These are phyloP conservation scores for Claviceps pusilla DNA, from an alignment of 2,329 filamentous ascomycete genomes.

Conservation along the genomic window DNA sequence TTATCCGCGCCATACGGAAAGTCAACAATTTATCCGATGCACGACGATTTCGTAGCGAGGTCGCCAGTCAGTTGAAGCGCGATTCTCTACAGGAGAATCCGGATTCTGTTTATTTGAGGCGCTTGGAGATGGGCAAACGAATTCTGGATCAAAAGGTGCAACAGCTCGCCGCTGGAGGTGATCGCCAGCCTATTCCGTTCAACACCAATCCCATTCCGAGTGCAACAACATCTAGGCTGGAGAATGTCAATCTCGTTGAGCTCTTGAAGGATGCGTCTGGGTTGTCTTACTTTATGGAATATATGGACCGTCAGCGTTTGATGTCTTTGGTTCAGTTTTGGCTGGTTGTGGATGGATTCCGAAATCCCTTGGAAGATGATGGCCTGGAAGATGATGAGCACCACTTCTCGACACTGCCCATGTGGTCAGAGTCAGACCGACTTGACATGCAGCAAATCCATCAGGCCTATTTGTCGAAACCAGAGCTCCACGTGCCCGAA, in stretches of 20 bases:
- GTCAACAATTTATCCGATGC: constrained; percentile 87
- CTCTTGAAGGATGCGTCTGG: constrained; percentile 82
- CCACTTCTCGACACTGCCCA: constrained; percentile 42
- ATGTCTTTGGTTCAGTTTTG: constrained; percentile 94
- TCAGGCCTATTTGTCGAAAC: constrained; percentile 70
- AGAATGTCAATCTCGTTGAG: constrained; percentile 65
- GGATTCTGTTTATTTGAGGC: constrained; percentile 73
- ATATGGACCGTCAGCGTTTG: constrained; percentile 80
- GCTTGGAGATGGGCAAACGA: constrained; percentile 81
- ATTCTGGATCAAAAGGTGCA: constrained; percentile 81
- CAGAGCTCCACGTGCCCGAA: constrained; percentile 64
- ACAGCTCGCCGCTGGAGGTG: constrained; percentile 57
- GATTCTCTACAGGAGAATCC: constrained; percentile 65
- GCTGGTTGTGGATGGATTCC: constrained; percentile 92
- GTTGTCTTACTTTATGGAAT: constrained; percentile 98
- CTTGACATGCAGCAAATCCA: constrained; percentile 83
- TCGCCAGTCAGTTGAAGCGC: constrained; percentile 79
- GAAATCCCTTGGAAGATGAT: constrained; percentile 78
- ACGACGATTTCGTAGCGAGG: constrained; percentile 77
- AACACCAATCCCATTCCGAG: constrained; percentile 12
- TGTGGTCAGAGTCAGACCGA: constrained; percentile 73
- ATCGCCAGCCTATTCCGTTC: constrained; percentile 21
- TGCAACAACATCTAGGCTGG: constrained; percentile 43
- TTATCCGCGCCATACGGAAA: constrained; percentile 76
- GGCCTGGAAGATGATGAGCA: constrained; percentile 45